These are phyloP conservation scores for Hypoxylon subgilvum DNA, from an alignment of 495 filamentous ascomycete genomes.

Conservation along the genomic window DNA sequence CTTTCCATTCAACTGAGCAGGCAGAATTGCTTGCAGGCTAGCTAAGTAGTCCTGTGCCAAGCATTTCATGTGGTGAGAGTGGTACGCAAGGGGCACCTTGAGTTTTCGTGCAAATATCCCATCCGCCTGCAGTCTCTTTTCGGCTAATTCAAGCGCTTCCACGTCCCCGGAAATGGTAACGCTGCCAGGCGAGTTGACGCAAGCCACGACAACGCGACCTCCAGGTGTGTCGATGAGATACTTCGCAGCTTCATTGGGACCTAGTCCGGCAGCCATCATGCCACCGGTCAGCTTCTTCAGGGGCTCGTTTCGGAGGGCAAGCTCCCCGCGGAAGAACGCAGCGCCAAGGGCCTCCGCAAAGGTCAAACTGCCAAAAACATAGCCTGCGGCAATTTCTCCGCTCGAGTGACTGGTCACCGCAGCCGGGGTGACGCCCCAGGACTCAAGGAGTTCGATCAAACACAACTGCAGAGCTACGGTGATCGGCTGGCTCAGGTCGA, in stretches of 20 bases:
- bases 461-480: conserved; percentile 50
- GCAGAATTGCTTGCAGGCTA: too few species aligned
- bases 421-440: conserved; percentile 51
- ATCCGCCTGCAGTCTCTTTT: conserved; percentile 35
- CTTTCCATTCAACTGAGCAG: neutral
- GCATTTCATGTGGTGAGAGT: conserved; percentile 52
- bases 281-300: conserved; percentile 34
- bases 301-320: conserved; percentile 6
- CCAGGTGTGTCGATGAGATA: conserved; percentile 35
- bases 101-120: conserved; percentile 48
- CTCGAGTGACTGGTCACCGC: conserved; percentile 60
- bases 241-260: conserved; percentile 41
- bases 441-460: conserved; percentile 51
- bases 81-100: conserved; percentile 50
- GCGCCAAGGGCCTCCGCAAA: conserved; percentile 48
- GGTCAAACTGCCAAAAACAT: conserved; percentile 39
- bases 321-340: conserved; percentile 55
- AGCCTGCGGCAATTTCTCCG: conserved; percentile 58
- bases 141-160: conserved; percentile 37
- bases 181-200: conserved; percentile 50
- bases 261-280: conserved; percentile 56
- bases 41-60: conserved; percentile 46
- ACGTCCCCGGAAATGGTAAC: conserved; percentile 53
- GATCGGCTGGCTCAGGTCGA: conserved; percentile 45
- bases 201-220: conserved; percentile 45